phyloP scores from a whole-genome alignment of 176 grass and related monocot genomes.

The Cenchrus americanus region DNA sequence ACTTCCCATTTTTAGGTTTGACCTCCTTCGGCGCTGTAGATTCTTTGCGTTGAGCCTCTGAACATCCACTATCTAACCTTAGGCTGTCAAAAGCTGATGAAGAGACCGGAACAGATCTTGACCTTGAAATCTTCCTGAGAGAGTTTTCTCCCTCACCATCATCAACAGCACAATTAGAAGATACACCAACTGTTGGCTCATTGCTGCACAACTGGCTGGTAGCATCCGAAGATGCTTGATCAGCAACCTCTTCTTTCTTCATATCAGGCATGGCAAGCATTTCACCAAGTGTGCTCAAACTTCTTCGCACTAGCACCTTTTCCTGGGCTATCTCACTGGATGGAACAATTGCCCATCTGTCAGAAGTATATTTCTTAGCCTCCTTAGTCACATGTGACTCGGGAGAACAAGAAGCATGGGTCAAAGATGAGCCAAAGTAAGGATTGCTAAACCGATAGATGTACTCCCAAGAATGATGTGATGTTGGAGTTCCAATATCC shows the following conservation, averaged over 20 bases:
- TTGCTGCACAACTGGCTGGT: constrained; percentile 41
- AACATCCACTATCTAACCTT: constrained; percentile 50
- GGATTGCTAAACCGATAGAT: constrained; percentile 74
- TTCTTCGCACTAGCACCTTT: constrained; percentile 63
- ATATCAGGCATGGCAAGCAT: constrained; percentile 86
- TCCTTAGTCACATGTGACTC: constrained; percentile 87
- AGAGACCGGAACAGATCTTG: constrained; percentile 81
- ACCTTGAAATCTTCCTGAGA: constrained; percentile 68
- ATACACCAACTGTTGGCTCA: constrained; percentile 49
- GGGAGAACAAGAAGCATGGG: constrained; percentile 71
- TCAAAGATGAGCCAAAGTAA: constrained; percentile 76
- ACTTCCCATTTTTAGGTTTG: constrained; percentile 67
- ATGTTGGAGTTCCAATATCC: constrained; percentile 70
- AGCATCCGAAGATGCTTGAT: constrained; percentile 24
- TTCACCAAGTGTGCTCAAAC: constrained; percentile 92
- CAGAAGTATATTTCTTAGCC: constrained; percentile 78
- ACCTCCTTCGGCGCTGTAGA: constrained; percentile 40
- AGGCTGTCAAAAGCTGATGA: constrained; percentile 70
- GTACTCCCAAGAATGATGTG: constrained; percentile 79
- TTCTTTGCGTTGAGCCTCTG: constrained; percentile 48
- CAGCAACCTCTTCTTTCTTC: constrained; percentile 63
- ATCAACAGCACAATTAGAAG: constrained; percentile 50
- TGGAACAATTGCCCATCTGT: constrained; percentile 74
- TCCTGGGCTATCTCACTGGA: constrained; percentile 57
- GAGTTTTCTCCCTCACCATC: constrained; percentile 35